These are phyloP conservation scores for Ananas comosus DNA, from an alignment of 176 grass and related monocot genomes.

Conservation along the genomic window DNA sequence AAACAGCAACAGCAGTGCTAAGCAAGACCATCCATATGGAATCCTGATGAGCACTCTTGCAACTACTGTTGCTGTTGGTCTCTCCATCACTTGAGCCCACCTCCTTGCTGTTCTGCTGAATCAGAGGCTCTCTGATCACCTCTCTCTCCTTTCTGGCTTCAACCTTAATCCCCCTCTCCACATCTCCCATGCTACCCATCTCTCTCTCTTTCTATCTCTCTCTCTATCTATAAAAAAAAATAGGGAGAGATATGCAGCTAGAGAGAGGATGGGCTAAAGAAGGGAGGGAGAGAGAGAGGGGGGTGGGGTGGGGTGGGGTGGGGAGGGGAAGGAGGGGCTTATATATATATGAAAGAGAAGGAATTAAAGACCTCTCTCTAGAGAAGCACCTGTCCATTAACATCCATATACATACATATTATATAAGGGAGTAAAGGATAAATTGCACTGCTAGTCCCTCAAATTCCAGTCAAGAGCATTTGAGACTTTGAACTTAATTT, in stretches of 20 bases:
- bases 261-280: background rate
- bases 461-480: background rate
- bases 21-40: conserved; percentile 42
- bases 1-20: conserved; percentile 57
- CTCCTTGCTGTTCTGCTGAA: background rate
- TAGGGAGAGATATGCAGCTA: background rate
- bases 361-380: background rate
- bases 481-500: too few species aligned
- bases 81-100: background rate
- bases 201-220: background rate
- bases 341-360: background rate
- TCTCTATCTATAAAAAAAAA: background rate
- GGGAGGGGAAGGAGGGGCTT: background rate
- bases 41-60: background rate
- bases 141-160: background rate
- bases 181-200: background rate
- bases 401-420: background rate
- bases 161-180: background rate
- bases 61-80: too few species aligned
- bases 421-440: too few species aligned
- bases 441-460: too few species aligned
- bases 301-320: too few species aligned
- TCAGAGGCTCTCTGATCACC: background rate
- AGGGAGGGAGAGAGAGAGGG: background rate
- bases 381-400: background rate